A percentile compares a stretch with the other conserved stretches of the same genome.
Evolutionary conservation across 2,329 filamentous ascomycete species (phyloP).

Genomic region (Aureobasidium pullulans): DNA sequence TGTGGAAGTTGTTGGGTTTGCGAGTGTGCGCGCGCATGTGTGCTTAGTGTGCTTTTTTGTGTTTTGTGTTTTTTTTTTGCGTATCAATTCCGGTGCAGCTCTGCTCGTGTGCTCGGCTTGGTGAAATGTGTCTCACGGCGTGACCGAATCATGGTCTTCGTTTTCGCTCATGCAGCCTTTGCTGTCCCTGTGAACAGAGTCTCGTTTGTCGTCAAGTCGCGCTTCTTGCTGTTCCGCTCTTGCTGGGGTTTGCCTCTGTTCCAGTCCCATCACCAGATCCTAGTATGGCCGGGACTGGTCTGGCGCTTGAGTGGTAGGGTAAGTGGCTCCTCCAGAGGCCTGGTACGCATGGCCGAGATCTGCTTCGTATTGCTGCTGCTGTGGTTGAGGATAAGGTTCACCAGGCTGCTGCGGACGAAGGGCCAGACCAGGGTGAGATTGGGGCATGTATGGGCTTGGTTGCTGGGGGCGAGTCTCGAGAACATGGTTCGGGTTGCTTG

Average conservation of each 20-base stretch:
- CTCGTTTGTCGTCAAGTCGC: background rate
- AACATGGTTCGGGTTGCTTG: background rate
- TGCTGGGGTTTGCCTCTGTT: too few relatives aligned
- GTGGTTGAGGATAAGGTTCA: background rate
- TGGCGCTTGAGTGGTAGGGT: background rate
- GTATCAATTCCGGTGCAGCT: background rate
- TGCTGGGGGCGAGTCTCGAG: background rate
- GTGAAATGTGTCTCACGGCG: background rate
- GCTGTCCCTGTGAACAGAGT: background rate
- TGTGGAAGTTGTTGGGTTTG: background rate
- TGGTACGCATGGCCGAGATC: background rate
- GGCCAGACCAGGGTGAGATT: background rate
- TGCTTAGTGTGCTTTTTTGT: too few relatives aligned
- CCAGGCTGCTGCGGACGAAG: conserved; percentile 4
- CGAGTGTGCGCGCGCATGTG: too few relatives aligned
- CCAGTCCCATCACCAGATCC: background rate
- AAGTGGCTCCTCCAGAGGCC: background rate
- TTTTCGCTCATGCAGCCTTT: background rate
- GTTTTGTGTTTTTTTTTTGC: background rate
- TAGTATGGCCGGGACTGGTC: background rate
- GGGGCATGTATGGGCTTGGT: background rate
- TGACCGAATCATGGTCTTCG: background rate
- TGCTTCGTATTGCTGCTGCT: background rate
- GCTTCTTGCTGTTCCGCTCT: too few relatives aligned
- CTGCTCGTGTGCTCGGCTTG: background rate